Conservation (phyloP, 768 basidiomycete species). For the Tricholoma terreum region DNA sequence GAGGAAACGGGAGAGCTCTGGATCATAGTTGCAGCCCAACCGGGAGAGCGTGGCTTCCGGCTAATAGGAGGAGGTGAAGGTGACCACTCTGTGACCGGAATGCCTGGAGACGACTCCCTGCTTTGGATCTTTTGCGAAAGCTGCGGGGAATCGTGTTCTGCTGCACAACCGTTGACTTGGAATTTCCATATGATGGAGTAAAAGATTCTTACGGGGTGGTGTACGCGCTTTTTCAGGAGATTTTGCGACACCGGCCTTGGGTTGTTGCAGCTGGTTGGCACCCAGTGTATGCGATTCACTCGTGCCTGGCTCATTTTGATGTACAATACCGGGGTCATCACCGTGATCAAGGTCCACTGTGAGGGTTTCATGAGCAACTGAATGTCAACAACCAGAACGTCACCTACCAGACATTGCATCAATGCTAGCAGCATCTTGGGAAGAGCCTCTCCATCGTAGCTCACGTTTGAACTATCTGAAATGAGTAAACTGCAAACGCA, state of each 20-base stretch:
- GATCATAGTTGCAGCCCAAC: background rate
- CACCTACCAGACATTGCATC: conserved; percentile 14
- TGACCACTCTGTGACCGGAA: background rate
- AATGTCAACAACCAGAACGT: background rate
- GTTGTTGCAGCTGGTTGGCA: conserved; percentile 2
- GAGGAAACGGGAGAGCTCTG: conserved; percentile 2
- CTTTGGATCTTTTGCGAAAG: background rate
- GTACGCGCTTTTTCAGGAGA: background rate
- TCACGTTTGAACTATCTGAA: background rate
- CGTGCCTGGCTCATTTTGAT: background rate
- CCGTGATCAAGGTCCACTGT: conserved; percentile 6
- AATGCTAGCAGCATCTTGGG: conserved; percentile 8
- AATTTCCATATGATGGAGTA: background rate
- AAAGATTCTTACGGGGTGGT: background rate
- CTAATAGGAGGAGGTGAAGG: background rate
- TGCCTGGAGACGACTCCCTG: background rate
- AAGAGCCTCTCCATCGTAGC: conserved; percentile 2
- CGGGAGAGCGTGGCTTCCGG: background rate
- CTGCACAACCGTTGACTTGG: background rate
- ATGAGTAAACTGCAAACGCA: background rate
- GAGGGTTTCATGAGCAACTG: background rate
- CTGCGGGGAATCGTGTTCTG: background rate
- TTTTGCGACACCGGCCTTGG: background rate
- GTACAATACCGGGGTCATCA: background rate
- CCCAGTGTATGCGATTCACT: background rate